phyloP scores from a whole-genome alignment of 2,329 filamentous ascomycete species.

The Sphaerulina musiva region DNA sequence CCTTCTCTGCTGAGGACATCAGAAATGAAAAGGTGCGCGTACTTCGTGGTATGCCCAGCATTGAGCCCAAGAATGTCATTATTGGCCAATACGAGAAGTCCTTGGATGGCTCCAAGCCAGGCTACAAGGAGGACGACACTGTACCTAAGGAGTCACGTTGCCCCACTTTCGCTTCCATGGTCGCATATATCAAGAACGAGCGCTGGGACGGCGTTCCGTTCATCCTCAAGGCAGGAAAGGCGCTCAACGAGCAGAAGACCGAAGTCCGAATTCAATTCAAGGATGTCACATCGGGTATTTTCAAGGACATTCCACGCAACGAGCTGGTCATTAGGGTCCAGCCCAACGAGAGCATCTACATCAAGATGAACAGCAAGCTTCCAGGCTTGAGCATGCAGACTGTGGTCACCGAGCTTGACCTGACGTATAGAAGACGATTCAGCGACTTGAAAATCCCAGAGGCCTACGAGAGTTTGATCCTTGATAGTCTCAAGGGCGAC shows the following conservation, averaged over 20 bases:
- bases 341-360: constrained; percentile 98
- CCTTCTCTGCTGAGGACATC: constrained; percentile 95
- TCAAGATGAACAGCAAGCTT: constrained; percentile 99
- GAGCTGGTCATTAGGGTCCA: constrained; percentile 99
- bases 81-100: constrained; percentile 98
- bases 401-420: constrained; percentile 93
- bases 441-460: constrained; percentile 99
- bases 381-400: constrained; percentile 99
- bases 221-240: constrained; percentile 97
- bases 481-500: constrained; percentile 96
- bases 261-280: constrained; percentile 99
- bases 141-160: constrained; percentile 95
- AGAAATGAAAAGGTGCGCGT: constrained; percentile 98
- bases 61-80: constrained; percentile 99
- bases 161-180: constrained; percentile 95
- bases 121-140: constrained; percentile 98
- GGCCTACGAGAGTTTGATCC: constrained; percentile 94
- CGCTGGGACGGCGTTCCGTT: constrained; percentile 98
- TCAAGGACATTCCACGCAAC: constrained; percentile 99
- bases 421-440: constrained; percentile 96
- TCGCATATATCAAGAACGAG: constrained; percentile 99
- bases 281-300: constrained; percentile 97
- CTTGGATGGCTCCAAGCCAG: constrained; percentile 89
- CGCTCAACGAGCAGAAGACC: constrained; percentile 98
- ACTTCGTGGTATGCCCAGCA: constrained; percentile 82